Conservation (phyloP, 768 basidiomycete genomes). For the Naematelia aurantialba region DNA sequence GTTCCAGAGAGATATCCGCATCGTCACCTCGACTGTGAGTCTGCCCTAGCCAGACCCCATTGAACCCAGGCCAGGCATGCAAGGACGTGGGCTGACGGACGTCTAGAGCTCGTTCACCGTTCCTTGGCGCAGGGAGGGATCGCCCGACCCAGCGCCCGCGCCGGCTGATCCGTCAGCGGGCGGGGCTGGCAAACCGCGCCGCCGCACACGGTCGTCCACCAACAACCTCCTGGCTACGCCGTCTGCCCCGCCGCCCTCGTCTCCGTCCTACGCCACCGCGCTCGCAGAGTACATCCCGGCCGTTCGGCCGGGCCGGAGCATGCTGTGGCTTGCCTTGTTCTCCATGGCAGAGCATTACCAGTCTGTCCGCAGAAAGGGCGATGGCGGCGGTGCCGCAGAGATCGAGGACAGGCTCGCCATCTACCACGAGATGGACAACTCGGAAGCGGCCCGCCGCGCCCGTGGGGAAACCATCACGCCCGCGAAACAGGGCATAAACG, state of each 20-base stretch:
- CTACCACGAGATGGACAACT: conserved; percentile 32
- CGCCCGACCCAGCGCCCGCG: conserved; percentile 3
- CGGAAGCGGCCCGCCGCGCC: conserved; percentile 22
- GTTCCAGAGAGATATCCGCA: conserved; percentile 32
- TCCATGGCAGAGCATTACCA: conserved; percentile 43
- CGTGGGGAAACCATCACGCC: conserved; percentile 21
- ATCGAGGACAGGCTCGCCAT: conserved; percentile 36
- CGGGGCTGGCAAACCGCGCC: conserved; percentile 4
- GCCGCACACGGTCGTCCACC: conserved; percentile 18
- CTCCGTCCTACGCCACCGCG: conserved; percentile 17
- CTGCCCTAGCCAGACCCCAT: too few relatives aligned
- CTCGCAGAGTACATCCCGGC: conserved; percentile 31
- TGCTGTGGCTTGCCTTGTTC: conserved; percentile 44
- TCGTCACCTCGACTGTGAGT: conserved; percentile 41
- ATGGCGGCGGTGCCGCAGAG: conserved; percentile 39
- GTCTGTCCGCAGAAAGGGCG: conserved; percentile 30
- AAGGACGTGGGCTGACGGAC: conserved; percentile 8
- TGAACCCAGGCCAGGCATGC: too few relatives aligned
- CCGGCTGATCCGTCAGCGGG: neutral
- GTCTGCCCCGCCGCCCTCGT: conserved; percentile 22
- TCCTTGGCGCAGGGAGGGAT: conserved; percentile 26
- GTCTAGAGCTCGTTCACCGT: conserved; percentile 39
- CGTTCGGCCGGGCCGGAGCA: conserved; percentile 25
- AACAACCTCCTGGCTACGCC: conserved; percentile 18
- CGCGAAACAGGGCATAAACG: neutral